Percentiles rank a stretch among this genome's conserved stretches.
Conservation (phyloP, 2,329 filamentous ascomycete genomes). For the Alternaria infectoria region DNA sequence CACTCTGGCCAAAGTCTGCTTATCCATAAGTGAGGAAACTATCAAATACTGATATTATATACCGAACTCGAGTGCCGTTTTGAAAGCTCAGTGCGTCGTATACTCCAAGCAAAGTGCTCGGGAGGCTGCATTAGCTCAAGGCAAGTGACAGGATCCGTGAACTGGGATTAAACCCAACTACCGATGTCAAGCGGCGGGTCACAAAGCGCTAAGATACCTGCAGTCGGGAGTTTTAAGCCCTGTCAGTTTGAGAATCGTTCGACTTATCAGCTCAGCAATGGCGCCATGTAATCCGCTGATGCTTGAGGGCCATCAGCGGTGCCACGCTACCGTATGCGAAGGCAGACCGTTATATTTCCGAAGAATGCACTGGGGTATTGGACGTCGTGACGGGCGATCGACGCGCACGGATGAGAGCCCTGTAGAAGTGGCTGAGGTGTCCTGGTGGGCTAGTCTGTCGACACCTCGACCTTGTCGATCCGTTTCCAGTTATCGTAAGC, state of each 20-base stretch:
- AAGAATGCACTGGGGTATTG: background rate
- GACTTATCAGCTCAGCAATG: background rate
- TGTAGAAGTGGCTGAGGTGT: background rate
- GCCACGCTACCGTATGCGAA: background rate
- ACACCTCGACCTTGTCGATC: background rate
- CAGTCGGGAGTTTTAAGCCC: background rate
- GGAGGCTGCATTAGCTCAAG: conserved; percentile 11
- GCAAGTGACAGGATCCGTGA: background rate
- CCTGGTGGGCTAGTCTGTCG: background rate
- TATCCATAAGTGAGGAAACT: background rate
- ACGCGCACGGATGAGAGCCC: background rate
- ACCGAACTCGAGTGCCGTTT: background rate
- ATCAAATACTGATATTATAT: background rate
- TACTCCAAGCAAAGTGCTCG: background rate
- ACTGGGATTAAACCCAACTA: background rate
- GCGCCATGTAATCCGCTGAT: background rate
- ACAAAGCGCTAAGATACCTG: background rate
- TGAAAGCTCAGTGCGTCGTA: background rate
- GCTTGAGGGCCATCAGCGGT: background rate
- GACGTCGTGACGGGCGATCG: background rate
- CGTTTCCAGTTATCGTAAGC: background rate
- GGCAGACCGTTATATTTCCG: background rate
- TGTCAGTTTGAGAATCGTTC: background rate
- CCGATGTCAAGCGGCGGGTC: background rate
- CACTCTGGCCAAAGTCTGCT: background rate